Evolutionary conservation across 1,284 basidiomycete genomes (phyloP).

Genomic region (Heterobasidion parviporum): DNA sequence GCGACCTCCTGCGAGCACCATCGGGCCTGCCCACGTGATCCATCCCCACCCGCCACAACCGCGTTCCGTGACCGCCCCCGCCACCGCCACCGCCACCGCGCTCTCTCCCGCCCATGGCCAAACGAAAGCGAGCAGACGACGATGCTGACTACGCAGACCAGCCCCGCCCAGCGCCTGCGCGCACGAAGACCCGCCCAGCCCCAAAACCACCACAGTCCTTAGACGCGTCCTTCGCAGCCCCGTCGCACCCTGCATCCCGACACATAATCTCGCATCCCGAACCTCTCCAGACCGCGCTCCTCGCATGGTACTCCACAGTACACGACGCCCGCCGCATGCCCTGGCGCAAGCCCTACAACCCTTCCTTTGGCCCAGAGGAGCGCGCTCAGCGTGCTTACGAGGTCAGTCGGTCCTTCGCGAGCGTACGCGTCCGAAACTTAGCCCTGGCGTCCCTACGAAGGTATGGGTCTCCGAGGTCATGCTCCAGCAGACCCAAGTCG

Average conservation of each 20-base stretch:
- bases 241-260: constrained; percentile 21
- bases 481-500: constrained; percentile 94
- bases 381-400: constrained; percentile 74
- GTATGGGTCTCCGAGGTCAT: constrained; percentile 93
- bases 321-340: constrained; percentile 71
- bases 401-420: constrained; percentile 28
- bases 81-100: too few species aligned
- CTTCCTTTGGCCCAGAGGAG: constrained; percentile 37
- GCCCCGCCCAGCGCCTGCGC: too few species aligned
- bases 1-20: too few species aligned
- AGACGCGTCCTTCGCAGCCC: background rate
- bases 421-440: background rate
- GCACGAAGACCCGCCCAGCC: too few species aligned
- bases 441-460: constrained; percentile 25
- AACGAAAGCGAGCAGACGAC: background rate
- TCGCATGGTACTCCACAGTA: constrained; percentile 64
- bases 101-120: background rate
- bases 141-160: background rate
- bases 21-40: too few species aligned
- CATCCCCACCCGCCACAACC: too few species aligned
- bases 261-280: constrained; percentile 28
- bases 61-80: too few species aligned
- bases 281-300: constrained; percentile 36
- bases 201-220: too few species aligned
- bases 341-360: constrained; percentile 70